Conservation (phyloP, 768 basidiomycete genomes). For the Boletus subcaerulescens region DNA sequence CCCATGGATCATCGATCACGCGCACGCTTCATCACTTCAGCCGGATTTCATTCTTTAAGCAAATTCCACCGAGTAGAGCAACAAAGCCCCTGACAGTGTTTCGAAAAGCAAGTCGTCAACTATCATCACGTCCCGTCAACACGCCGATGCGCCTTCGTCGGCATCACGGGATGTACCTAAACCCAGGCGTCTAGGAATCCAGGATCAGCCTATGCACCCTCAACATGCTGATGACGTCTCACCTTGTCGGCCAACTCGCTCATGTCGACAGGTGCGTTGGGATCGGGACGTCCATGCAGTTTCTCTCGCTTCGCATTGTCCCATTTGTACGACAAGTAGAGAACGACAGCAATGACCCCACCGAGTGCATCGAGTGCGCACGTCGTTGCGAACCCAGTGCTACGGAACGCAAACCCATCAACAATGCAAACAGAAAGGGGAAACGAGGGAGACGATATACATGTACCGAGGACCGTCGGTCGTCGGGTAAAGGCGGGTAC, state of each 20-base stretch:
- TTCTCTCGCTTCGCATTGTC: conserved; percentile 58
- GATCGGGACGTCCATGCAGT: conserved; percentile 47
- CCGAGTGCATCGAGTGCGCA: conserved; percentile 31
- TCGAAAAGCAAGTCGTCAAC: too few species aligned
- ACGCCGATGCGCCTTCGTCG: not conserved
- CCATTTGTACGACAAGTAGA: conserved; percentile 58
- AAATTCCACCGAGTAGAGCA: too few species aligned
- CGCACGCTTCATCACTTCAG: too few species aligned
- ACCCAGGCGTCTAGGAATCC: conserved; percentile 11
- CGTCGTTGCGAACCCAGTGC: conserved; percentile 56
- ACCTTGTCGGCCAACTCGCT: conserved; percentile 68
- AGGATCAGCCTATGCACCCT: not conserved
- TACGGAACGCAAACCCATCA: not conserved
- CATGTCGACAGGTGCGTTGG: conserved; percentile 54
- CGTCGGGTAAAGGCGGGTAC: conserved; percentile 68
- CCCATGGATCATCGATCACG: too few species aligned
- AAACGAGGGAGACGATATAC: conserved; percentile 37
- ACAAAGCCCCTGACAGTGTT: too few species aligned
- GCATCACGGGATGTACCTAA: conserved; percentile 21
- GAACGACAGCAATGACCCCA: conserved; percentile 35
- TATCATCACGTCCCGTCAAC: not conserved
- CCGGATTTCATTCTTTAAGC: too few species aligned
- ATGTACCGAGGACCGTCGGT: conserved; percentile 63
- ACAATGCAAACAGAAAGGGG: not conserved
- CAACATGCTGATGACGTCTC: not conserved